Base-by-base conservation (phyloP, 805 yeast genomes). In the Candida sakaeoensis region DNA sequence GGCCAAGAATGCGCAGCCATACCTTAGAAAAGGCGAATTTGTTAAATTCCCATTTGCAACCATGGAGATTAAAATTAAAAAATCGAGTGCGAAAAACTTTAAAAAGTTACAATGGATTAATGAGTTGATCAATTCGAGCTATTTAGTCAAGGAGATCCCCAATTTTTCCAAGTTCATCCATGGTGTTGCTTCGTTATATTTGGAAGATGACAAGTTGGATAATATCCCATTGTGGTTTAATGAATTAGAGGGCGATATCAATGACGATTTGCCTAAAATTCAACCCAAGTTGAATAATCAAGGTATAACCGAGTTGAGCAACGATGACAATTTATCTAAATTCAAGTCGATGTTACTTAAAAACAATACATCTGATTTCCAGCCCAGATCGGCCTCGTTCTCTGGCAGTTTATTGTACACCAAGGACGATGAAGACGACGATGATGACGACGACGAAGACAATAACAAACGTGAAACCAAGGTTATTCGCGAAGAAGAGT, bases 191-290 rank as follows among this genome's bases (percentile, higher is more conserved):
- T 74, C 88, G 2, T 72, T 91, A 46, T 91, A 82, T 57, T 77
- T 88, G 39, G 98, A 91, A 56, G 93, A 87, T 58, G 97, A 91
- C 53, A 82, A 84, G 50, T 74, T 91, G 55, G 96, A 88, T 57
- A 80, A 83, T 47, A 72, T 91, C 46, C 99, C 99, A 41, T 85
- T 89, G 60, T 91, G 99, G 99, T 73, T 88, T 49, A 86, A 95
- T 43, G 97, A 91, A 45, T 69, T 93, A 52, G 97, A 61, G 47
- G 49, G 52, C 38, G 91, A 85, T 58, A 82, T 82, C 43, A 75
- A 87, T 50, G 75, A 75, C 48, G 83, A 85, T 54, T 15, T 32
- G 29, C 95, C 95, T n/a, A 77, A 77, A 48, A 84, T 82, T 53
- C 89, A 89, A 0, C 79, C 78, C 52, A 82, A 33, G n/a, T 21